phyloP scores from a whole-genome alignment of 2,329 filamentous ascomycete genomes.

The Ambrosiella xylebori region DNA sequence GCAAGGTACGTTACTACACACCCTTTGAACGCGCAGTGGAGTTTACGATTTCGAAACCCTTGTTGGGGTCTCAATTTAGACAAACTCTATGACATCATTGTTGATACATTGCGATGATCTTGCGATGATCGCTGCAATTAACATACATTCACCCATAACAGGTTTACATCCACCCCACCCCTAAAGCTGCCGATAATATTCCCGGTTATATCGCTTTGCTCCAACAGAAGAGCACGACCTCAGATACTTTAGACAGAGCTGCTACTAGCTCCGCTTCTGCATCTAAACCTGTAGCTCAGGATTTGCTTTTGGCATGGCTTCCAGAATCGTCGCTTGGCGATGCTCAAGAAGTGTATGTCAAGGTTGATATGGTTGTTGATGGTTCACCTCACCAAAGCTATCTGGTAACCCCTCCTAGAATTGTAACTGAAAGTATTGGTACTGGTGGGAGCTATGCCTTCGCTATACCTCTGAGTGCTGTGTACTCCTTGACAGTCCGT shows the following conservation, averaged over 20 bases:
- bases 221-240: constrained; percentile 56
- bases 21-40: neutral
- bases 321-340: constrained; percentile 80
- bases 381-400: constrained; percentile 72
- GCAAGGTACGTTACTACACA: constrained; percentile 52
- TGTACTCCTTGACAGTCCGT: constrained; percentile 79
- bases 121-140: neutral
- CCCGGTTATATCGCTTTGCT: constrained; percentile 82
- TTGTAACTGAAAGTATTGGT: constrained; percentile 53
- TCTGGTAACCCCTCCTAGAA: constrained; percentile 80
- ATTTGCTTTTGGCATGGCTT: constrained; percentile 80
- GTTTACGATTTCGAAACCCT: too few species aligned
- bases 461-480: constrained; percentile 71
- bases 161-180: constrained; percentile 92
- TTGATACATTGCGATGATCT: neutral
- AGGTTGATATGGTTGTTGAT: constrained; percentile 76
- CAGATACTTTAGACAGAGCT: neutral
- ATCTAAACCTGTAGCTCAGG: constrained; percentile 37
- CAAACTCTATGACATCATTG: neutral
- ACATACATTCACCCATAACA: constrained; percentile 20
- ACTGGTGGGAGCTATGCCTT: constrained; percentile 68
- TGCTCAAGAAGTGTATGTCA: constrained; percentile 76
- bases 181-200: constrained; percentile 90
- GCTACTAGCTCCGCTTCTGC: constrained; percentile 18
- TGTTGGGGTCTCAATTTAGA: too few species aligned